Conservation (phyloP, 2,329 filamentous ascomycete genomes). For the Elsinoe batatas region DNA sequence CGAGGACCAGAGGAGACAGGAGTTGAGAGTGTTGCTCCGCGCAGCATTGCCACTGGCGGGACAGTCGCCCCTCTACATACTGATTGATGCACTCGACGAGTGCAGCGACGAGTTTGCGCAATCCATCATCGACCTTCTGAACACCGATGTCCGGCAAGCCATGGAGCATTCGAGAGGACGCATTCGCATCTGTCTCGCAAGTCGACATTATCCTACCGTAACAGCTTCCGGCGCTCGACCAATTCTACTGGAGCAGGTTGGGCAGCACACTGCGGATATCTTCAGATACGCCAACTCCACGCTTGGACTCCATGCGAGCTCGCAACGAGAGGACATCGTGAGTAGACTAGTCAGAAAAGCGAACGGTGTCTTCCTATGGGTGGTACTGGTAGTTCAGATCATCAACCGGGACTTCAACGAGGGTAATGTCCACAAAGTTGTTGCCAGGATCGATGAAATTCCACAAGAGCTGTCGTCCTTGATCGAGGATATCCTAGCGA, state of each 20-base stretch:
- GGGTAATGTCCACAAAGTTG: neutral
- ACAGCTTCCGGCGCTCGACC: slow-evolving; percentile 21
- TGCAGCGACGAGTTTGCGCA: slow-evolving; percentile 32
- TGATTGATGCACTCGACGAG: slow-evolving; percentile 41
- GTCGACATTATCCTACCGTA: slow-evolving; percentile 42
- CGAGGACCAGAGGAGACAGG: neutral
- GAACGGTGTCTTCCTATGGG: neutral
- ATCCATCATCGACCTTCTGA: slow-evolving; percentile 37
- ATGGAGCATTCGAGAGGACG: no score
- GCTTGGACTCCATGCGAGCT: neutral
- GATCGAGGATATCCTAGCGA: neutral
- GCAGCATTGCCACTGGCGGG: neutral
- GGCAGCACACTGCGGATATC: neutral
- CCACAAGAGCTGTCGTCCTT: neutral
- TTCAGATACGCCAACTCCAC: neutral
- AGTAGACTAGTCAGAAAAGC: slow-evolving; percentile 31
- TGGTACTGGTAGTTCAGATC: neutral
- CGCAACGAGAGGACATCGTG: neutral
- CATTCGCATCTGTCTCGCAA: slow-evolving; percentile 37
- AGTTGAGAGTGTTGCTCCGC: neutral
- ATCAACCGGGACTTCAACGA: neutral
- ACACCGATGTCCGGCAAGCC: slow-evolving; percentile 24
- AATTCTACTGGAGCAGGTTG: slow-evolving; percentile 28
- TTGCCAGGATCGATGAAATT: neutral
- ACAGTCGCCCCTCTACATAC: slow-evolving; percentile 8